Percentiles rank a stretch among this genome's conserved stretches.
phyloP scores from a whole-genome alignment of 1,139 yeast genomes.

The Saccharomyces pastorianus region DNA sequence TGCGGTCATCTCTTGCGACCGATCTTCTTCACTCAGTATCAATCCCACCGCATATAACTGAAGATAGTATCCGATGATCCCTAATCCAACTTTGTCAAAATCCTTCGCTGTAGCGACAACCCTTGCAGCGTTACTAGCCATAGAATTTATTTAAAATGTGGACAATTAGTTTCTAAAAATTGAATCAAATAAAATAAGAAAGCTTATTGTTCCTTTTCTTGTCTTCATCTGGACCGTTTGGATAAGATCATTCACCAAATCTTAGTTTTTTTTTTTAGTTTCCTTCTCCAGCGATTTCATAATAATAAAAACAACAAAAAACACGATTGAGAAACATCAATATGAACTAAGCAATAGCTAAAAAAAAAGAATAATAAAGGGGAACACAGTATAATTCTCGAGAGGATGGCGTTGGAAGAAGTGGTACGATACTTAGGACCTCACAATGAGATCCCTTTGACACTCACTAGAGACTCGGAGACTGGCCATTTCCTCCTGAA shows the following conservation, averaged over 20 bases:
- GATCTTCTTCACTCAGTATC: constrained; percentile 15
- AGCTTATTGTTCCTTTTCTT: neutral
- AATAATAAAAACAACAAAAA: neutral
- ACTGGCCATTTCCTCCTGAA: constrained; percentile 5
- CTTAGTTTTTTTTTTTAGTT: neutral
- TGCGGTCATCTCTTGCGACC: constrained; percentile 18
- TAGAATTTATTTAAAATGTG: neutral
- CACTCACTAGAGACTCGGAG: constrained; percentile 2
- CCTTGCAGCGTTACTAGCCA: constrained; percentile 5
- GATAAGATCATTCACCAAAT: neutral
- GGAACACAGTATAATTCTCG: neutral
- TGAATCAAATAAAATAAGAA: neutral
- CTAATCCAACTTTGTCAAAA: constrained; percentile 21
- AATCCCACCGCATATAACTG: constrained; percentile 26
- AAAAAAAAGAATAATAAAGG: neutral
- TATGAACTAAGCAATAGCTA: neutral
- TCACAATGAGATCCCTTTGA: neutral
- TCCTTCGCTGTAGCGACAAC: constrained; percentile 19
- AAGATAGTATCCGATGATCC: constrained; percentile 26
- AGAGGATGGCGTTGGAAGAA: neutral
- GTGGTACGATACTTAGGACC: neutral
- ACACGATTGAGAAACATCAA: neutral
- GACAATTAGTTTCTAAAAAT: neutral
- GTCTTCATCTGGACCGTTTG: neutral
- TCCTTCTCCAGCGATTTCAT: neutral